A percentile compares a stretch with the other conserved stretches of the same genome.
These are phyloP conservation scores for Fusarium sulawesiense DNA, from an alignment of 2,329 filamentous ascomycete species.

Conservation along the genomic window DNA sequence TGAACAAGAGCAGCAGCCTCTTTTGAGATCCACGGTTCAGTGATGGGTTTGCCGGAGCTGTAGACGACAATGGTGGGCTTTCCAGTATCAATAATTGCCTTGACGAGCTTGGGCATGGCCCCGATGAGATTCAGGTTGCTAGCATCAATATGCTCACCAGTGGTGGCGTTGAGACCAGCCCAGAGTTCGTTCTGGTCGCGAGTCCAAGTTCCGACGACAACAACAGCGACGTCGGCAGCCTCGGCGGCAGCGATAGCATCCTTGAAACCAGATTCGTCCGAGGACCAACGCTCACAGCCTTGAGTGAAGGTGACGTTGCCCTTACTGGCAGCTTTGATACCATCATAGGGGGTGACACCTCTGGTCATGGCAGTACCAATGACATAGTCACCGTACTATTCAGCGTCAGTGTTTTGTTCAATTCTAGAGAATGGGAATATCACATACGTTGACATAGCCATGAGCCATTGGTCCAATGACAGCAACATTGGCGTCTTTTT, in stretches of 20 bases:
- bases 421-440: too few species aligned
- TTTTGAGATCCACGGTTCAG: slow-evolving; percentile 77
- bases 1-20: slow-evolving; percentile 74
- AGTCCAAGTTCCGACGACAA: slow-evolving; percentile 81
- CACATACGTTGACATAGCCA: slow-evolving; percentile 73
- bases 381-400: slow-evolving; percentile 76
- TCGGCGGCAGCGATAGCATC: slow-evolving; percentile 74
- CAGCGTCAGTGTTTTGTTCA: slow-evolving; percentile 11
- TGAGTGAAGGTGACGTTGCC: slow-evolving; percentile 73
- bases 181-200: slow-evolving; percentile 79
- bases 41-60: slow-evolving; percentile 77
- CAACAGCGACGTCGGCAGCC: slow-evolving; percentile 76
- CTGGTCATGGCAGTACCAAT: slow-evolving; percentile 71
- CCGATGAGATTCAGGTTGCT: slow-evolving; percentile 74
- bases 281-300: slow-evolving; percentile 79
- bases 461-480: slow-evolving; percentile 82
- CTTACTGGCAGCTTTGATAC: slow-evolving; percentile 70
- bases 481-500: slow-evolving; percentile 74
- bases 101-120: slow-evolving; percentile 74
- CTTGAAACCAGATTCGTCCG: slow-evolving; percentile 73
- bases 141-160: slow-evolving; percentile 78
- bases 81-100: slow-evolving; percentile 74
- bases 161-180: slow-evolving; percentile 77
- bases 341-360: slow-evolving; percentile 76
- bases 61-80: slow-evolving; percentile 76